Base-by-base conservation (phyloP, 768 basidiomycete species). In the Collybiopsis confluens region DNA sequence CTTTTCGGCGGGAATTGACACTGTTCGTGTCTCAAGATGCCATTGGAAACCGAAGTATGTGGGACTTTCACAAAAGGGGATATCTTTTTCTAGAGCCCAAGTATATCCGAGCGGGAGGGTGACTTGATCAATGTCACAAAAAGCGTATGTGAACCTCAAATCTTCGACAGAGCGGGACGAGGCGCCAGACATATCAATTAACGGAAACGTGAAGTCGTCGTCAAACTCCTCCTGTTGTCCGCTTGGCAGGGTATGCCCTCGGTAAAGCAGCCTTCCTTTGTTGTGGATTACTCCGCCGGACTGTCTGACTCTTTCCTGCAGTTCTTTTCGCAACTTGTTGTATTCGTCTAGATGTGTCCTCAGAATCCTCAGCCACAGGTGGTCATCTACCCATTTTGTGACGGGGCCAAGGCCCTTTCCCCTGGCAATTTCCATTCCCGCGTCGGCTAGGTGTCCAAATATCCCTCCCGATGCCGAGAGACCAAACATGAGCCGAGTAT, bases 91-190 rank as follows among this genome's bases (percentile, higher is more conserved):
- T 3, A 8, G n/a, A 30, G 69, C 61, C 71, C 71, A 73, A 0
- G 64, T 59, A 9, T 67, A 65, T 1, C 72, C 69, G 11, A 74
- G 64, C 1, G 37, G 16, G 0, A 42, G 16, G 0, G 73, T 73
- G 0, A 75, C 24, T 0, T 2, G 6, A 40, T 78, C 64, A 20
- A 79, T 73, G 54, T 78, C 73, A 0, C 24, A 52, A 4, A 63
- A 46, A 37, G 43, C 27, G 40, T 67, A 67, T 11, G 61, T 60
- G 44, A 47, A 68, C 0, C 23, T 0, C 0, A 4, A 5, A 42
- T 73, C 68, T 10, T 60, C 38, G 0, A 9, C 1, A 0, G 59
- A 63, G 0, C 63, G 56, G 0, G 62, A 57, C 0, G 65, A 69
- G 0, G n/a, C 7, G 2, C 1, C 0, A 0, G 68, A 70, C 1